Base-by-base conservation (phyloP, 306 rosid species). In the Pterocarpus santalinus region DNA sequence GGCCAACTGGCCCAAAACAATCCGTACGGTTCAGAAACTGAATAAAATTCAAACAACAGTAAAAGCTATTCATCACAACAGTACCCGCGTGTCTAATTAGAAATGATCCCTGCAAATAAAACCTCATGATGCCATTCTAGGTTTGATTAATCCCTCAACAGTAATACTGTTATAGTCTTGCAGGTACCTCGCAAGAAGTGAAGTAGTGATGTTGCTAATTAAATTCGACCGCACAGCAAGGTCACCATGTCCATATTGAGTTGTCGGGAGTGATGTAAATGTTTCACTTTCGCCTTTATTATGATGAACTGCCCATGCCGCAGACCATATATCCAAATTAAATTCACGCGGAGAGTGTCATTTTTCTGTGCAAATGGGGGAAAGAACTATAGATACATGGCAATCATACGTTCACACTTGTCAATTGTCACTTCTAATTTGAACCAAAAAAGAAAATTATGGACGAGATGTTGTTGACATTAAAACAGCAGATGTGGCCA, bases 401-500 rank as follows among this genome's bases (percentile, higher is more conserved):
- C 49, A 43, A 5, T 52, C 52, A 56, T 22, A 22, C 8, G 7
- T 73, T 73, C 2, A 11, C 5, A 1, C 28, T 1, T 74, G 56
- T 74, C 58, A 8, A 14, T 38, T 73, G 44, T 74, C 58, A 13
- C 43, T 43, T 73, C 34, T 5, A 53, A 16, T 55, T 55, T 55
- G 61, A 38, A 65, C 1, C 28, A 34, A 22, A 39, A 58, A 14
- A 16, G n/a, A 41, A 38, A 72, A 60, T 43, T 15, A 75, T 74
- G 56, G 58, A 9, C 4, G 36, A 32, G 14, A 56, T 32, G 60
- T 75, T 69, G 2, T 14, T 51, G 57, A 51, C 3, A 13, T 51
- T 16, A 51, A 3, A 51, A 51, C 17, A 5, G 57, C 57, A 51
- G 15, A 73, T 44, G 70, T 61, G 69, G 60, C 69, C 60, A 60